Base-by-base conservation (phyloP, 352 stramenopile genomes). In the Phytophthora fragariae region DNA sequence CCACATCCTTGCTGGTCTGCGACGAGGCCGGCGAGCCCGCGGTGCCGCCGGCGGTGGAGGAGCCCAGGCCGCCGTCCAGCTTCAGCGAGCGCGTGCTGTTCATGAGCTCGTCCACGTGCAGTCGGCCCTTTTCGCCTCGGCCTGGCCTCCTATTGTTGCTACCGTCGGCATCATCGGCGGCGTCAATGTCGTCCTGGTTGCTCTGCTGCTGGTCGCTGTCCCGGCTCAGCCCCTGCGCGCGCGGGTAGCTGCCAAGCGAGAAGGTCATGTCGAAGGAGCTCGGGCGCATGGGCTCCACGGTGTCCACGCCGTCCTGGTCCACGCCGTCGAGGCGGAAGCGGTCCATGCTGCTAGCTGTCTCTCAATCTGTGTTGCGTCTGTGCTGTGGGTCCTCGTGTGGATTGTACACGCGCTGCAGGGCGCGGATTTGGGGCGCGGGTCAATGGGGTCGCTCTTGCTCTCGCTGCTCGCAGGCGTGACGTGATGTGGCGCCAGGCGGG, bases 211-310 rank as follows among this genome's bases (percentile, higher is more conserved):
- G n/a, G 33, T 80, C 71, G 44, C 69, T 74, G 59, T 81, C 72
- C 24, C 68, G 66, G 33, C 59, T 75, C 53, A 85, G 46, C 0
- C 68, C 69, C 29, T 75, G 67, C 8, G 65, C 52, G 35, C 44
- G 53, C 56, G 79, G 75, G 70, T 90, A 82, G 75, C 76, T 80
- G 63, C 83, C 83, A 9, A 94, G 85, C 35, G 85, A 93, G 77
- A 94, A 94, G 70, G 86, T 93, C 85, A 93, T 92, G 83, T 96
- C 88, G 72, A 96, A 96, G 33, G 88, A 95, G 69, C 90, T 94
- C n/a, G 90, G 80, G 4, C 90, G 90, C 80, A 95, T 90, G 55
- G 90, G 90, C 79, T 95, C 90, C 14, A 96, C 85, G 2, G 79
- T 88, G 73, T 96, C 90, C 53, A 88, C 93, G 53, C 76, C 80